Conservation (phyloP, 306 rosid genomes). For the Trifolium repens region DNA sequence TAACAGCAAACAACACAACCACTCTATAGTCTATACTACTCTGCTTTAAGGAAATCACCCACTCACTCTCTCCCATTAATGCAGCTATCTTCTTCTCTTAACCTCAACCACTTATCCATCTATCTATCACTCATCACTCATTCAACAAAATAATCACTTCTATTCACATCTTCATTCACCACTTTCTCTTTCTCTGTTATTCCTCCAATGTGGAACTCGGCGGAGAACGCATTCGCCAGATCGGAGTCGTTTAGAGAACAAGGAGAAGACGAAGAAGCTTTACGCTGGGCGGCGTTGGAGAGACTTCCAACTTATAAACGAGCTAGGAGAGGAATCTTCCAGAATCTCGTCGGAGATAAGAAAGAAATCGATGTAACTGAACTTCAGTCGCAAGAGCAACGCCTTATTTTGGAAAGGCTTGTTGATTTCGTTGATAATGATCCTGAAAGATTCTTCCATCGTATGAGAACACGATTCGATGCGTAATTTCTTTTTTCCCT, state of each 20-base stretch:
- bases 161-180: not conserved
- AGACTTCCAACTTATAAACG: slow-evolving; percentile 82
- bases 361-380: slow-evolving; percentile 72
- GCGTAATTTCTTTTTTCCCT: slow-evolving; percentile 52
- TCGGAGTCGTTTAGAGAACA: slow-evolving; percentile 64
- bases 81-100: no score
- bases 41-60: slow-evolving; percentile 46
- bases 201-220: slow-evolving; percentile 86
- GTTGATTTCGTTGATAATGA: slow-evolving; percentile 61
- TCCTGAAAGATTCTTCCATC: slow-evolving; percentile 70
- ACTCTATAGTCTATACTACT: not conserved
- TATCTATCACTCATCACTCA: no score
- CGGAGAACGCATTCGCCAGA: slow-evolving; percentile 72
- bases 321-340: slow-evolving; percentile 84
- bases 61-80: slow-evolving; percentile 6
- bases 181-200: not conserved
- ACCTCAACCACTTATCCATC: no score
- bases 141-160: no score
- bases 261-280: slow-evolving; percentile 82
- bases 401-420: slow-evolving; percentile 69
- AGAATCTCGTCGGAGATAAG: slow-evolving; percentile 60
- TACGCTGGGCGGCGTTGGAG: slow-evolving; percentile 98
- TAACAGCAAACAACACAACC: slow-evolving; percentile 38
- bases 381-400: slow-evolving; percentile 68
- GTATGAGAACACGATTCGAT: slow-evolving; percentile 78